Base-by-base conservation (phyloP, 768 basidiomycete genomes). In the Hortiboletus campestris region DNA sequence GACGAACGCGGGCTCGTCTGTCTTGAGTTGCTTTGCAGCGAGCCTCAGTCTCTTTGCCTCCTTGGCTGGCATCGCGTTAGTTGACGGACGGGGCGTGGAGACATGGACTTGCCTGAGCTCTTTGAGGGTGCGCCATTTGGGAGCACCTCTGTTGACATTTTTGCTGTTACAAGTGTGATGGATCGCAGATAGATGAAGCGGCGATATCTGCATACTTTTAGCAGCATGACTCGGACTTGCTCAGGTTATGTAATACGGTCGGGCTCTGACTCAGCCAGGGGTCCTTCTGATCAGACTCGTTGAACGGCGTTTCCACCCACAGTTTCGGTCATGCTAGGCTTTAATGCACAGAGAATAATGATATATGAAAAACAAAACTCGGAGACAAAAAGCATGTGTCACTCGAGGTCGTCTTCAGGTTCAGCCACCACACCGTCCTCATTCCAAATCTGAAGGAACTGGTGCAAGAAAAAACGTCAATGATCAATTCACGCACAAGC, bases 361-460 rank as follows among this genome's bases (percentile, higher is more conserved):
- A 68, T 70, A 70, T 62, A 49, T 62, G 59, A 45, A 53, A 43
- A 36, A 35, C 42, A 25, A 48, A 42, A 46, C 29, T 3, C 7
- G 19, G 28, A 58, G 29, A 49, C 22, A 38, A 28, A 39, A 28
- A 29, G 45, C 6, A 7, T 32, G 28, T 22, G 29, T 73, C 57
- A 78, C 42, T 70, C 62, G 39, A 74, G 63, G 50, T 82, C 77
- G 43, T 84, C 84, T 51, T 75, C 76, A 11, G 80, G 80, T 69
- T 91, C 89, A 4, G 80, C 84, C 14, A 77, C 76, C 35, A 89
- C 78, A 25, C 89, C 90, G 62, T 91, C 89, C 65, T 88, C 89
- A 49, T 85, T 87, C 88, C 89, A 93, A 50, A 90, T 83, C 58
- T 84, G 82, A 49, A 89, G 74, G 70, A 90, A 88, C 87, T 91